Evolutionary conservation across 2,329 filamentous ascomycete species (phyloP).

Genomic region (Ceratocystis harringtonii): DNA sequence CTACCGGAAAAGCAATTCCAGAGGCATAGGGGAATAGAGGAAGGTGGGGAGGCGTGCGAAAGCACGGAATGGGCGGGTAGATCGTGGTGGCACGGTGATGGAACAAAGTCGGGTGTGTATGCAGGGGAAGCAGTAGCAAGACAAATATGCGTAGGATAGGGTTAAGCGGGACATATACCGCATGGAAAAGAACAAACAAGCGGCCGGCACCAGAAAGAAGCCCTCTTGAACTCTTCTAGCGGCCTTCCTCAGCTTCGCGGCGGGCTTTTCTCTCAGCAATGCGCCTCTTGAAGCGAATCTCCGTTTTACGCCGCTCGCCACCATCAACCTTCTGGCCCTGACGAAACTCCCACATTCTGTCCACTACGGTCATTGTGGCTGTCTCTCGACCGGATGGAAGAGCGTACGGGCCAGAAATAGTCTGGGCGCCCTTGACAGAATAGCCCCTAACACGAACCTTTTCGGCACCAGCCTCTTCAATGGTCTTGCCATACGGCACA

Average conservation of each 20-base stretch:
- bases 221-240: not conserved
- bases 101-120: no score
- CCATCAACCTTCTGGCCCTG: slow-evolving; percentile 87
- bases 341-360: slow-evolving; percentile 87
- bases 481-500: slow-evolving; percentile 33
- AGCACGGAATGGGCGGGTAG: no score
- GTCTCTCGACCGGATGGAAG: slow-evolving; percentile 48
- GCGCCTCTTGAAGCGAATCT: slow-evolving; percentile 75
- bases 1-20: not conserved
- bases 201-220: not conserved
- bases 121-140: no score
- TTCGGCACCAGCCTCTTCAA: slow-evolving; percentile 18
- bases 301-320: slow-evolving; percentile 76
- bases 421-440: slow-evolving; percentile 50
- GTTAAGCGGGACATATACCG: not conserved
- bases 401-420: slow-evolving; percentile 62
- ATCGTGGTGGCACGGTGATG: no score
- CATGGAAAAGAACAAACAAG: not conserved
- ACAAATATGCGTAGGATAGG: no score
- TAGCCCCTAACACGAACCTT: slow-evolving; percentile 44
- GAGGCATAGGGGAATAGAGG: no score
- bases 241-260: slow-evolving; percentile 31
- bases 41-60: no score
- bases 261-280: slow-evolving; percentile 63
- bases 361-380: slow-evolving; percentile 54